These are phyloP conservation scores for Podospora pseudocomata DNA, from an alignment of 495 filamentous ascomycete species.

Conservation along the genomic window DNA sequence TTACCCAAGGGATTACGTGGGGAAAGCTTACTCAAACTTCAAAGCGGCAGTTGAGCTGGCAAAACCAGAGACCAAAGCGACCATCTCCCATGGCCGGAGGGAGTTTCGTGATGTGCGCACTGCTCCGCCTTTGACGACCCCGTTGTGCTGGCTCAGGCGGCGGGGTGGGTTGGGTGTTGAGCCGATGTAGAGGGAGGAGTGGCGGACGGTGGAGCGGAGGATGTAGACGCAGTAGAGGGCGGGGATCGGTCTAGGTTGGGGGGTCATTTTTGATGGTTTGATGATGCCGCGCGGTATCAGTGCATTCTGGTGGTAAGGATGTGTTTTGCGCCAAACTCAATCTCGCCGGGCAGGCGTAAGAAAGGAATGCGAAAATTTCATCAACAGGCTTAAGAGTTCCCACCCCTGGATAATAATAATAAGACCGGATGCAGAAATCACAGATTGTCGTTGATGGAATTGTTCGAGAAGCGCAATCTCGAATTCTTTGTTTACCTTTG, in stretches of 20 bases:
- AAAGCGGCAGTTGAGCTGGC: conserved; percentile 79
- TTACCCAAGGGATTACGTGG: neutral
- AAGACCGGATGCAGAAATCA: no score
- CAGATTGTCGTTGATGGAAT: no score
- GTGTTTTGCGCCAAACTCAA: conserved; percentile 4
- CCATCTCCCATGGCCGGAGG: conserved; percentile 92
- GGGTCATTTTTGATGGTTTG: conserved; percentile 29
- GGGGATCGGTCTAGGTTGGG: conserved; percentile 47
- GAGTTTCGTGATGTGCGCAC: conserved; percentile 59
- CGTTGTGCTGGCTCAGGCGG: conserved; percentile 88
- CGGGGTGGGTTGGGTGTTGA: conserved; percentile 83
- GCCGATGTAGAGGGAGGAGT: conserved; percentile 73
- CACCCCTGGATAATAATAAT: no score
- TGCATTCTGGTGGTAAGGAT: neutral
- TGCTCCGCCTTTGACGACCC: conserved; percentile 72
- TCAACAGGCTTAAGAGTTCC: neutral
- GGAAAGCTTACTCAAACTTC: conserved; percentile 77
- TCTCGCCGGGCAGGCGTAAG: neutral
- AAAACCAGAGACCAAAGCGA: conserved; percentile 81
- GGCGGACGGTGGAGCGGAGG: conserved; percentile 70
- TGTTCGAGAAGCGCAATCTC: neutral
- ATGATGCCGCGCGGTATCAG: neutral
- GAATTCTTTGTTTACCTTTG: conserved; percentile 9
- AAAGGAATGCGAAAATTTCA: neutral
- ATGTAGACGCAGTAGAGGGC: conserved; percentile 69